Percentiles rank a stretch among this genome's conserved stretches.
Conservation (phyloP, 2,329 filamentous ascomycete species). For the Diaporthe nobilis region DNA sequence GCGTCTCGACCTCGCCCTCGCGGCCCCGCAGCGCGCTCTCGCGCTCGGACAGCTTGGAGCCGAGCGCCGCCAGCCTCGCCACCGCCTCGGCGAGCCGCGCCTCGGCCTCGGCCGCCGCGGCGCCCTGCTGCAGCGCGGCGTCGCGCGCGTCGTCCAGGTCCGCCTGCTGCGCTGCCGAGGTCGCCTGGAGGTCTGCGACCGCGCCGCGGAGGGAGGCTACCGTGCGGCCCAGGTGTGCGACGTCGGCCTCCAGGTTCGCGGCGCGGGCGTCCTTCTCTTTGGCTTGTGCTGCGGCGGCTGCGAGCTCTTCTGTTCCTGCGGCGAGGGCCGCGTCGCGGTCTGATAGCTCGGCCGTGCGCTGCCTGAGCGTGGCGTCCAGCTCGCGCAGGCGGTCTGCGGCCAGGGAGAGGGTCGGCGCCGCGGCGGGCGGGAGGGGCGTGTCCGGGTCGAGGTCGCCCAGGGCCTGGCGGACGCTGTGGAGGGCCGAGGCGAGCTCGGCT, state of each 20-base stretch:
- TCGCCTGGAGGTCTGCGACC: neutral
- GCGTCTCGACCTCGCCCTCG: neutral
- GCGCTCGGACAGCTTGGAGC: neutral
- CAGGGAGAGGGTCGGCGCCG: neutral
- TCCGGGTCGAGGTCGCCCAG: conserved; percentile 9
- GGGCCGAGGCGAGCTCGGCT: conserved; percentile 5
- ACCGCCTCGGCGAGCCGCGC: neutral
- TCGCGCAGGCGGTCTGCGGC: conserved; percentile 26
- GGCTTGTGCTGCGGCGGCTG: neutral
- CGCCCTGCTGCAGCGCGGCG: conserved; percentile 9
- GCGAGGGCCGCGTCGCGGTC: conserved; percentile 9
- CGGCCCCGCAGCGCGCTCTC: neutral
- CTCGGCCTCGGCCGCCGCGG: neutral
- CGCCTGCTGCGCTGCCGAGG: neutral
- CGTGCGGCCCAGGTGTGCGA: neutral
- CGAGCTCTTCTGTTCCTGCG: neutral
- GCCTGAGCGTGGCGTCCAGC: neutral
- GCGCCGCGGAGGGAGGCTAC: neutral
- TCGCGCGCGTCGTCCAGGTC: neutral
- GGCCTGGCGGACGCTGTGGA: conserved; percentile 27
- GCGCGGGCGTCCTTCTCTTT: neutral
- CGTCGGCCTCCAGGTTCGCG: neutral
- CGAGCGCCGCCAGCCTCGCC: neutral
- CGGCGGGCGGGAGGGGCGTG: neutral
- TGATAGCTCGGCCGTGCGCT: conserved; percentile 9